Conservation (phyloP, 345 rosid genomes). For the Garcia nutans region DNA sequence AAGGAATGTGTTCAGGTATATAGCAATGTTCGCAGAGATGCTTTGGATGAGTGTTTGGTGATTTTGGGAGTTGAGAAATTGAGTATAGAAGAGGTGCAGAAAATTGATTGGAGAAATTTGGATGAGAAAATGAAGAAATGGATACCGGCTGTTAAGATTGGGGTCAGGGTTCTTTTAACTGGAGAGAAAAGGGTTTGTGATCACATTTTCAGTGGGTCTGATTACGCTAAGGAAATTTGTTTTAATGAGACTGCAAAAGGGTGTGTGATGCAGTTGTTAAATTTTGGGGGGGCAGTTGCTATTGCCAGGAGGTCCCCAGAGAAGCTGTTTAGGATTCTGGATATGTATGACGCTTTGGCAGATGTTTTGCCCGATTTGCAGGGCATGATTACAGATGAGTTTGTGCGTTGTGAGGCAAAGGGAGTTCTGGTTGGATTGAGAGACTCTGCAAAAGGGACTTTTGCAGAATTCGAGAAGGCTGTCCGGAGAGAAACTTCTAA, state of each 20-base stretch:
- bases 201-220: slow-evolving; percentile 59
- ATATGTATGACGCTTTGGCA: slow-evolving; percentile 82
- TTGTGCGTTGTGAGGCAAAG: slow-evolving; percentile 56
- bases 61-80: slow-evolving; percentile 85
- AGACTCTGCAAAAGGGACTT: slow-evolving; percentile 80
- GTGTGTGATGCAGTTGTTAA: slow-evolving; percentile 82
- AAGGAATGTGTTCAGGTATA: slow-evolving; percentile 94
- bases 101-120: slow-evolving; percentile 80
- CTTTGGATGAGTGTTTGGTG: slow-evolving; percentile 74
- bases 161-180: slow-evolving; percentile 62
- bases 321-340: slow-evolving; percentile 90
- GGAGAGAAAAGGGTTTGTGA: slow-evolving; percentile 86
- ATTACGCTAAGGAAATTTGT: slow-evolving; percentile 62
- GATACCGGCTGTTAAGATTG: slow-evolving; percentile 81
- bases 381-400: slow-evolving; percentile 58
- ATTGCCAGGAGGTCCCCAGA: slow-evolving; percentile 81
- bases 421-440: slow-evolving; percentile 66
- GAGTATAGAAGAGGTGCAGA: slow-evolving; percentile 94
- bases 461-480: slow-evolving; percentile 84
- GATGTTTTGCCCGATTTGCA: slow-evolving; percentile 56
- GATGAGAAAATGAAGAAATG: slow-evolving; percentile 99
- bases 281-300: slow-evolving; percentile 88
- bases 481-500: slow-evolving; percentile 68
- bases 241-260: slow-evolving; percentile 85
- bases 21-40: slow-evolving; percentile 70